Percentiles rank a stretch among this genome's conserved stretches.
These are phyloP conservation scores for Aspergillus sp. DNA, from an alignment of 2,329 filamentous ascomycete genomes.

Conservation along the genomic window DNA sequence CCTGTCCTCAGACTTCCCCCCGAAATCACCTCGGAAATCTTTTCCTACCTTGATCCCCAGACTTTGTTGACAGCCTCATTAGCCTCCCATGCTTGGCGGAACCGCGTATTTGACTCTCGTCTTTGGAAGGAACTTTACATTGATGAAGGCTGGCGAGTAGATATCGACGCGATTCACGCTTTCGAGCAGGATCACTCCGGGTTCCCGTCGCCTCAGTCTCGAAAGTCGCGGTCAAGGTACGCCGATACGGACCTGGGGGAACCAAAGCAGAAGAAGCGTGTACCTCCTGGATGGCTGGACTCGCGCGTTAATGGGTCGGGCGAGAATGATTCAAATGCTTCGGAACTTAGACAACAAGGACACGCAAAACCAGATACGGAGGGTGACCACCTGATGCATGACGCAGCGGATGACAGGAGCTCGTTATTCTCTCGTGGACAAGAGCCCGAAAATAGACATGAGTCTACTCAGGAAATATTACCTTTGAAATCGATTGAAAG, in stretches of 20 bases:
- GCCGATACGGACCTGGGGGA: conserved; percentile 51
- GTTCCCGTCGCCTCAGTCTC: conserved; percentile 36
- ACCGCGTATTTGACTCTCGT: conserved; percentile 75
- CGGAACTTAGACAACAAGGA: conserved; percentile 5
- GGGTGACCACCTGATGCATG: conserved; percentile 46
- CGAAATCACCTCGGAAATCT: conserved; percentile 86
- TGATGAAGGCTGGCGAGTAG: conserved; percentile 79
- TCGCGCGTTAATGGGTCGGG: conserved; percentile 32
- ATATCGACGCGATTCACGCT: conserved; percentile 62
- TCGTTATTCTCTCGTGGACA: conserved; percentile 15
- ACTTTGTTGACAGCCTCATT: conserved; percentile 78
- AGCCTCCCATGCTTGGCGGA: conserved; percentile 79
- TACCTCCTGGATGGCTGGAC: conserved; percentile 46
- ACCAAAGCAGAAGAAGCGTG: conserved; percentile 54
- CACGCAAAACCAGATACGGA: conserved; percentile 30
- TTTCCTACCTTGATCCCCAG: conserved; percentile 78
- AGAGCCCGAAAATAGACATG: conserved; percentile 15
- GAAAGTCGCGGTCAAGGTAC: conserved; percentile 48
- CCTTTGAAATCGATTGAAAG: conserved; percentile 13
- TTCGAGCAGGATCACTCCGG: conserved; percentile 60
- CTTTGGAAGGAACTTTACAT: conserved; percentile 84
- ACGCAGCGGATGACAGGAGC: conserved; percentile 31
- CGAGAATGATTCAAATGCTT: conserved; percentile 1
- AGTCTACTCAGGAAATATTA: conserved; percentile 6
- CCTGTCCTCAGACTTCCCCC: conserved; percentile 82